Conservation (phyloP, 2,329 filamentous ascomycete species). For the Trichoderma endophyticum region DNA sequence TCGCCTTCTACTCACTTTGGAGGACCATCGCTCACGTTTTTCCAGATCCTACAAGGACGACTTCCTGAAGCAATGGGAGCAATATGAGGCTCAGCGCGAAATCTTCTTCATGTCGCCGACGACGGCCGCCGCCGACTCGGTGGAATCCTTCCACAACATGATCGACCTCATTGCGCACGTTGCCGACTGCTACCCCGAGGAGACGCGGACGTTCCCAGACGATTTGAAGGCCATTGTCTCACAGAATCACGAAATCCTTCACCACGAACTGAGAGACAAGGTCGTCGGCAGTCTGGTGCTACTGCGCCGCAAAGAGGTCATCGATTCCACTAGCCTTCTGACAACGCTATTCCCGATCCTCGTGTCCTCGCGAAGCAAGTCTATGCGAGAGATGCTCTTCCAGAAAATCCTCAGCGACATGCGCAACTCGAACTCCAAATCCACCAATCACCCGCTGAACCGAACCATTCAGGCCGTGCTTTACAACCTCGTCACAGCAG, state of each 20-base stretch:
- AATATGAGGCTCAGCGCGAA: constrained; percentile 87
- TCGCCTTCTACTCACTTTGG: neutral
- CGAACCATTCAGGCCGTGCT: constrained; percentile 89
- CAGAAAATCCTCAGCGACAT: constrained; percentile 89
- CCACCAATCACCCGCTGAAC: constrained; percentile 89
- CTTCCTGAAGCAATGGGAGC: constrained; percentile 81
- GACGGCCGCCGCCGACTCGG: constrained; percentile 71
- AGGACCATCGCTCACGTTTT: neutral
- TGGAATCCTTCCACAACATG: constrained; percentile 83
- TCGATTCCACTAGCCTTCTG: constrained; percentile 78
- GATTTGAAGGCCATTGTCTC: constrained; percentile 79
- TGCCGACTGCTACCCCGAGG: constrained; percentile 84
- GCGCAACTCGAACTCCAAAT: constrained; percentile 79
- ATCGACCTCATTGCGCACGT: constrained; percentile 93
- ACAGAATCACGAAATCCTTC: constrained; percentile 76
- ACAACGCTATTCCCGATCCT: constrained; percentile 94
- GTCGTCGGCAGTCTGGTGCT: constrained; percentile 87
- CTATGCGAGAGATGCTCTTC: constrained; percentile 77
- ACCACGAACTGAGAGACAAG: constrained; percentile 87
- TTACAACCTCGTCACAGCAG: constrained; percentile 84
- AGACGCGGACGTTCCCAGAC: constrained; percentile 72
- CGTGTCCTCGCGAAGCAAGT: constrained; percentile 87
- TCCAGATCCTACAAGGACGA: constrained; percentile 84
- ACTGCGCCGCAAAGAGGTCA: constrained; percentile 83
- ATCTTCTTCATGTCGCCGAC: constrained; percentile 85